Base-by-base conservation (phyloP, 2,329 filamentous ascomycete genomes). In the Colletotrichum tropicicola region DNA sequence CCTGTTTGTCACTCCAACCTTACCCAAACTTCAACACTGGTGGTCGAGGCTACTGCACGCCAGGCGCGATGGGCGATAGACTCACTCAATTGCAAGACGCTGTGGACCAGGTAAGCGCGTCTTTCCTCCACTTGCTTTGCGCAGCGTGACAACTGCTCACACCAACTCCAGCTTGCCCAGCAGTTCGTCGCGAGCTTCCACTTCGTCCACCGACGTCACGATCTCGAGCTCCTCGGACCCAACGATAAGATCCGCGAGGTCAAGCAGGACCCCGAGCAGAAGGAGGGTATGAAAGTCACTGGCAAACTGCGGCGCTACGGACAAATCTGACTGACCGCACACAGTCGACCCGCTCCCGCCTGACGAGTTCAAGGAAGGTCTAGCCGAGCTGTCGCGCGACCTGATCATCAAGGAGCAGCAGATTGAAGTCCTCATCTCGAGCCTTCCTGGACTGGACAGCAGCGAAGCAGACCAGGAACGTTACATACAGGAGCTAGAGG, bases 11-110 rank as follows among this genome's bases (percentile, higher is more conserved):
- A 61, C 44, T 43, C n/a, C 23, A 27, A 35, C 28, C 27, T 32
- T 13, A 17, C 8, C 21, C 6, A 10, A 56, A n/a, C 21, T 6
- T 30, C 12, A 41, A n/a, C 17, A 21, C 15, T 15, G 4, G 5
- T 27, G n/a, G 15, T 41, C 12, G 28, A 35, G 9, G 19, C n/a
- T 9, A 39, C 19, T n/a, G 13, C 15, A 32, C 4, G 12, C 30
- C 15, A 19, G 48, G 30, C 68, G 77, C 68, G 6, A 93, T 93
- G 89, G 86, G 86, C 27, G 93, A 97, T 74, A 85, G 91, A 67
- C 84, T 97, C 62, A 95, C 93, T 1, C 92, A 96, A 77, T 83
- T 96, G 62, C 93, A 97, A 78, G 92, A 96, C 80, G 90, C 92
- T 77, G 87, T 95, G 66, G 92, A 96, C 73, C 89, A 94, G 85